Conservation (phyloP, 2,329 filamentous ascomycete species). For the Clathrospora elynae region DNA sequence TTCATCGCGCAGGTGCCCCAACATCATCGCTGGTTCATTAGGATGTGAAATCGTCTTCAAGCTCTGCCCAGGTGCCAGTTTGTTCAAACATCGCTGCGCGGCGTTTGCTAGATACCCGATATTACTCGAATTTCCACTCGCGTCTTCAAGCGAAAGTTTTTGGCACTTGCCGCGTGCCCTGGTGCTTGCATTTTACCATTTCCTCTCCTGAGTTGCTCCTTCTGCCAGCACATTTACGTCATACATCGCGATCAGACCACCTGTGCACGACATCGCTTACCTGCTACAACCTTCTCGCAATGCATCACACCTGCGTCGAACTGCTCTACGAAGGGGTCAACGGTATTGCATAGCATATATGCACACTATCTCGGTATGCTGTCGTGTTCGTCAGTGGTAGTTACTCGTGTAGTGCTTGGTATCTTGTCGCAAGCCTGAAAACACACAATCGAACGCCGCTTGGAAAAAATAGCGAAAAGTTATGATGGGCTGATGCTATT, state of each 20-base stretch:
- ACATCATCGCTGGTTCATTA: too few relatives aligned
- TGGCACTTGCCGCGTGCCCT: conserved; percentile 9
- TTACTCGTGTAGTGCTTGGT: not conserved
- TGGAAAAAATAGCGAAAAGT: too few relatives aligned
- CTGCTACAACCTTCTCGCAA: conserved; percentile 14
- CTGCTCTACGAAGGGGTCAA: not conserved
- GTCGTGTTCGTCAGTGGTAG: not conserved
- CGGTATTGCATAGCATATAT: not conserved
- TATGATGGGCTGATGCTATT: too few relatives aligned
- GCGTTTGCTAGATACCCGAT: too few relatives aligned
- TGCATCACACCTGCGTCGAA: conserved; percentile 1
- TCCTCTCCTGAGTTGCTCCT: conserved; percentile 3
- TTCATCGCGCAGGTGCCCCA: too few relatives aligned
- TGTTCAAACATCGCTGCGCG: too few relatives aligned
- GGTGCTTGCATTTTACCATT: conserved; percentile 10
- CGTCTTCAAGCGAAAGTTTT: not conserved
- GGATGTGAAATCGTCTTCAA: too few relatives aligned
- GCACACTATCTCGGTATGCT: not conserved
- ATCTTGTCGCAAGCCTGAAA: too few relatives aligned
- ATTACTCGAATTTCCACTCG: too few relatives aligned
- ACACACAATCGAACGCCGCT: not conserved
- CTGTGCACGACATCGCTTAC: conserved; percentile 10
- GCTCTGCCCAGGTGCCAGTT: too few relatives aligned
- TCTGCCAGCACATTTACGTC: conserved; percentile 20
- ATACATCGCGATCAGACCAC: conserved; percentile 17